Evolutionary conservation across 345 rosid genomes (phyloP).

Genomic region (Ricinus communis): DNA sequence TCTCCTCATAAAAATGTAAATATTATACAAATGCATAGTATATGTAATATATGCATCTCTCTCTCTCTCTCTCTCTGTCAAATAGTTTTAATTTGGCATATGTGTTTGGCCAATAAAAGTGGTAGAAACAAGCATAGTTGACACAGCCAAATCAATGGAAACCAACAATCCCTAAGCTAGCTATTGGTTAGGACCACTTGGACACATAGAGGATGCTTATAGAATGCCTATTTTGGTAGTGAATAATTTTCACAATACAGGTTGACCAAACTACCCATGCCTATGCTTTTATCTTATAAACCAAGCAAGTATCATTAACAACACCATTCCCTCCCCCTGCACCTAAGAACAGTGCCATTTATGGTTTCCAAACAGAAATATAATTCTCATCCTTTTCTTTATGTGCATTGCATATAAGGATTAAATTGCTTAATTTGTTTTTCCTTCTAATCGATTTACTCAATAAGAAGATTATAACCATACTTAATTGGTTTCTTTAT

Average conservation of each 20-base stretch:
- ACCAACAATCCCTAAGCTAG: neutral
- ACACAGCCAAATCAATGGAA: neutral
- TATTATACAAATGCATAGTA: too few relatives aligned
- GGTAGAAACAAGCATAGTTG: neutral
- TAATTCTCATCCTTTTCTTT: conserved; percentile 1
- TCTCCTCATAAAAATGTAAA: too few relatives aligned
- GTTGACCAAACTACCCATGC: conserved; percentile 10
- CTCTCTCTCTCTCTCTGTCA: too few relatives aligned
- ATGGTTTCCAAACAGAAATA: neutral
- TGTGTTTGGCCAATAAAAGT: conserved; percentile 5
- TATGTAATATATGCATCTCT: too few relatives aligned
- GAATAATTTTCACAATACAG: conserved; percentile 1
- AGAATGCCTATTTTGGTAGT: conserved; percentile 3
- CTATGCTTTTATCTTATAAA: neutral
- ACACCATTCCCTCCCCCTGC: neutral
- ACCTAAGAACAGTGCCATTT: conserved; percentile 6
- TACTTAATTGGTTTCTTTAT: too few relatives aligned
- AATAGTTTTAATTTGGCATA: neutral
- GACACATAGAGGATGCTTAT: neutral
- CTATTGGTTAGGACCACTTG: neutral
- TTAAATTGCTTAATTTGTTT: too few relatives aligned
- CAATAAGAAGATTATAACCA: too few relatives aligned
- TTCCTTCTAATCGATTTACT: too few relatives aligned
- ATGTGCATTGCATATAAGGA: neutral
- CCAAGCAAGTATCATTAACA: neutral